Base-by-base conservation (phyloP, 2,329 filamentous ascomycete species). In the Didymellaceae sp. region DNA sequence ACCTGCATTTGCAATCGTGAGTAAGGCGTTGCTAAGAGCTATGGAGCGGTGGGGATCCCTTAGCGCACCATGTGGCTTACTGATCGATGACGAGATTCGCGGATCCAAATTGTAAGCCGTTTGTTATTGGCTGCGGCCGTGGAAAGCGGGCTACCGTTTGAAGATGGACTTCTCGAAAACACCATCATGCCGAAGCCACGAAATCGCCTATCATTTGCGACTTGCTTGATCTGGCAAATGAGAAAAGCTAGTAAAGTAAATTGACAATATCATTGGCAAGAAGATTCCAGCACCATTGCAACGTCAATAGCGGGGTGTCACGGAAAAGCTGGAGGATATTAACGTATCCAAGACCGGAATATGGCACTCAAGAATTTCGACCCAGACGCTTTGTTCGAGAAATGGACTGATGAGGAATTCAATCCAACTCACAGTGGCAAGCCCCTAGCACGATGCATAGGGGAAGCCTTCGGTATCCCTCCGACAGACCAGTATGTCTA, bases 401-500 rank as follows among this genome's bases (percentile, higher is more conserved):
- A 68, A 11, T 80, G 78, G 78, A 67, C 63, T 2, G 66, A 73
- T 5, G 73, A 75, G 24, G 66, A 68, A n/a, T 61, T 55, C 42
- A 57, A 59, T 11, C 68, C 67, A 3, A 30, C 46, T 6, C 52
- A 63, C 28, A 67, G 52, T 41, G 57, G 44, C 8, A 66, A 64
- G 30, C 47, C 62, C 47, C 75, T 83, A 42, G 70, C 71, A 24
- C 69, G 73, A 40, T 77, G 78, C 55, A 75, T 82, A 54, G 67
- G 74, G 45, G 66, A 73, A 33, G 72, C 78, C 3, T 83, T 83
- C 63, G 69, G 71, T 9, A 75, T 83, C 4, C 70, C 73, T 5
- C 51, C 61, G 1, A 63, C 69, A 24, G 80, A 82, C 59, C 69
- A 68, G 43, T 83, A 82, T 56, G 72, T 75, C 17, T 83, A 83